Evolutionary conservation across 108 stramenopile species (phyloP).

Genomic region (Cyclostephanos invisitatus): DNA sequence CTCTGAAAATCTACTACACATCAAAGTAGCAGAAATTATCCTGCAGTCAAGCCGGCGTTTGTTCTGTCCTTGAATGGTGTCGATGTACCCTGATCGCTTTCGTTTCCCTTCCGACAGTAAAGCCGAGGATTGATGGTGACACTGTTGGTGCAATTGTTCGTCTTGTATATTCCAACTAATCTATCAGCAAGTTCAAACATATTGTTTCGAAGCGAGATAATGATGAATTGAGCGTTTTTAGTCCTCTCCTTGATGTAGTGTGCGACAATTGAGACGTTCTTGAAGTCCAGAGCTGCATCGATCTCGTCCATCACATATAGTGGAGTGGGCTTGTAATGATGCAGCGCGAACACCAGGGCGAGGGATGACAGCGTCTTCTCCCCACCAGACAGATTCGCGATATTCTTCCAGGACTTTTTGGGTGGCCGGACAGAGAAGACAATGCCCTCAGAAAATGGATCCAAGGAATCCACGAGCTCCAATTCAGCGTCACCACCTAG

Average conservation of each 20-base stretch:
- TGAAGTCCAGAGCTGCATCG: conserved; percentile 99
- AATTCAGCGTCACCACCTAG: conserved; percentile 99
- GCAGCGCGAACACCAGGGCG: conserved; percentile 99
- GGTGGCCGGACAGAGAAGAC: conserved; percentile 98
- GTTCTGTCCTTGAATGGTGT: conserved; percentile 42
- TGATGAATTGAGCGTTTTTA: conserved; percentile 98
- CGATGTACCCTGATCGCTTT: conserved; percentile 4
- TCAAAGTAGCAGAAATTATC: neutral
- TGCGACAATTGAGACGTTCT: conserved; percentile 99
- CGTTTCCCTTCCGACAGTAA: conserved; percentile 25
- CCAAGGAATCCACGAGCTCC: conserved; percentile 97
- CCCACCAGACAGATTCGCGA: conserved; percentile 96
- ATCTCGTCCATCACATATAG: conserved; percentile 99
- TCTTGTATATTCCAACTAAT: conserved; percentile 98
- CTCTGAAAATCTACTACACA: neutral
- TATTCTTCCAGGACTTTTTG: conserved; percentile 99
- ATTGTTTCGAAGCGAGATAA: conserved; percentile 98
- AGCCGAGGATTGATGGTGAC: conserved; percentile 92
- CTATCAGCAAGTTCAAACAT: conserved; percentile 99
- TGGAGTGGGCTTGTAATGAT: conserved; percentile 99
- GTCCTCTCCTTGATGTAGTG: conserved; percentile 99
- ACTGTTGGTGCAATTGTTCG: conserved; percentile 94
- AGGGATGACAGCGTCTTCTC: conserved; percentile 98
- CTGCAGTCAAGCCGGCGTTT: conserved; percentile 19
- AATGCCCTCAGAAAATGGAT: conserved; percentile 98